Percentiles rank a stretch among this genome's conserved stretches.
Conservation (phyloP, 208 protist species). For the Trypanosoma congolense region DNA sequence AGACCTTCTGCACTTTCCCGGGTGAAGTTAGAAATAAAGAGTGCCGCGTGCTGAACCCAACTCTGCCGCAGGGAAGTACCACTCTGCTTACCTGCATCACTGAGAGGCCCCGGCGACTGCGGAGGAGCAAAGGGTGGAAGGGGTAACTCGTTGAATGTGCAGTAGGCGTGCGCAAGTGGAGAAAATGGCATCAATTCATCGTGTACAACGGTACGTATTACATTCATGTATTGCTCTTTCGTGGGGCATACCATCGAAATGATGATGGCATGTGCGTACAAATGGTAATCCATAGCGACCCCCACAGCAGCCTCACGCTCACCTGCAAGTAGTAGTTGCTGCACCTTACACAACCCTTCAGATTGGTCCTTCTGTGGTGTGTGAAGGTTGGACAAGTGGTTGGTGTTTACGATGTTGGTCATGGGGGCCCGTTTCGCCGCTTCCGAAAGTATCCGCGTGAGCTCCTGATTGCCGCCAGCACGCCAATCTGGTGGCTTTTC, state of each 20-base stretch:
- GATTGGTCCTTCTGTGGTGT: constrained; percentile 3
- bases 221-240: constrained; percentile 62
- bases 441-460: constrained; percentile 38
- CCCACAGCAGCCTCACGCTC: constrained; percentile 62
- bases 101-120: background rate
- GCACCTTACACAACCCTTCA: constrained; percentile 38
- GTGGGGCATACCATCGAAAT: constrained; percentile 86
- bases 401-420: background rate
- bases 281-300: constrained; percentile 39
- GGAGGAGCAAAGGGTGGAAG: constrained; percentile 42
- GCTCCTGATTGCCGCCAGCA: constrained; percentile 31
- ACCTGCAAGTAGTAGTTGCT: constrained; percentile 51
- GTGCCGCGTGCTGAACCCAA: constrained; percentile 53
- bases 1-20: constrained; percentile 45
- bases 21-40: constrained; percentile 67
- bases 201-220: constrained; percentile 50
- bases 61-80: constrained; percentile 2
- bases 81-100: background rate
- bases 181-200: constrained; percentile 47
- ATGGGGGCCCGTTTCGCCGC: constrained; percentile 13
- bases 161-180: constrained; percentile 76
- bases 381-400: constrained; percentile 9
- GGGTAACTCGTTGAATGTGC: constrained; percentile 74
- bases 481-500: constrained; percentile 49
- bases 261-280: constrained; percentile 74